Percentiles rank a stretch among this genome's conserved stretches.
Evolutionary conservation across 2,329 filamentous ascomycete species (phyloP).

Genomic region (Ophiostoma novo-ulmi): DNA sequence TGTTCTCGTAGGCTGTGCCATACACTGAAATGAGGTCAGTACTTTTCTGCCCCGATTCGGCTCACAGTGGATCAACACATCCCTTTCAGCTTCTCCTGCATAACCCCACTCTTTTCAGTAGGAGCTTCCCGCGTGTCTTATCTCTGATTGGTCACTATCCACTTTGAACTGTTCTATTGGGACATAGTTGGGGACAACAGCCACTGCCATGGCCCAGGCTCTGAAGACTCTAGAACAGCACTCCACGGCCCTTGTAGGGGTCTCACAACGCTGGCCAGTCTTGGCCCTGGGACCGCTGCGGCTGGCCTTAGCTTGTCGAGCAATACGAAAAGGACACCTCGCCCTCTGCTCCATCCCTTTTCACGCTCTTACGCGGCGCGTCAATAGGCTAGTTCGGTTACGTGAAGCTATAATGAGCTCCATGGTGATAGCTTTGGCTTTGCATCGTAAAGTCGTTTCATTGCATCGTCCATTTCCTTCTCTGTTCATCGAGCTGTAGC

Average conservation of each 20-base stretch:
- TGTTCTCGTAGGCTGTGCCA: too few species aligned
- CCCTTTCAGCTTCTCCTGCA: constrained; percentile 14
- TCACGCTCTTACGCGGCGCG: constrained; percentile 18
- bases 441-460: neutral
- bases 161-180: neutral
- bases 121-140: neutral
- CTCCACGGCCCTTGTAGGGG: neutral
- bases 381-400: neutral
- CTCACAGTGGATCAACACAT: neutral
- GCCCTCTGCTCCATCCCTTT: constrained; percentile 16
- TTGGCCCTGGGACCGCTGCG: neutral
- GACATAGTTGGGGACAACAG: neutral
- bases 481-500: neutral
- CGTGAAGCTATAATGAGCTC: neutral
- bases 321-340: constrained; percentile 25
- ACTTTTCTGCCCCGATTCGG: constrained; percentile 14
- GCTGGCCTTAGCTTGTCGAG: constrained; percentile 4
- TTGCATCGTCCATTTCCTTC: neutral
- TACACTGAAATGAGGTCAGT: constrained; percentile 8
- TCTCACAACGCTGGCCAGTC: neutral
- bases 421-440: neutral
- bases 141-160: neutral
- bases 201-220: neutral
- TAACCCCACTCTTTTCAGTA: neutral
- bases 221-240: neutral